phyloP scores from a whole-genome alignment of 805 yeast genomes.

The Komagataella phaffii region DNA sequence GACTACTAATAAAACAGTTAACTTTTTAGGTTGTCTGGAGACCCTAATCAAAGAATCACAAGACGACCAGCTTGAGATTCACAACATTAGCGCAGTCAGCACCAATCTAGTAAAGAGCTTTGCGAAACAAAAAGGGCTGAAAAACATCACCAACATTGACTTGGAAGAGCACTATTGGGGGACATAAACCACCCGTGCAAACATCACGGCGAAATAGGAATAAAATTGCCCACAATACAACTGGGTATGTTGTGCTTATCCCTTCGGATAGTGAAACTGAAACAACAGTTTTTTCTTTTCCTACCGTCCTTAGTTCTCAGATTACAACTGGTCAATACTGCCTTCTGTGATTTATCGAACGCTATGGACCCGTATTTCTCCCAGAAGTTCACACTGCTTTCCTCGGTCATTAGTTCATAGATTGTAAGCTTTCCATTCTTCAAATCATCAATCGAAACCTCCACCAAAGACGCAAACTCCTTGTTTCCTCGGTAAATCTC shows the following conservation, averaged over 20 bases:
- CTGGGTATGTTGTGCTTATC: constrained; percentile 92
- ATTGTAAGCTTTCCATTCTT: constrained; percentile 88
- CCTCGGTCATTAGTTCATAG: constrained; percentile 90
- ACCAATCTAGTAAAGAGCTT: constrained; percentile 13
- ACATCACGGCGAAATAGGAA: constrained; percentile 47
- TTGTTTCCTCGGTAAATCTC: constrained; percentile 92
- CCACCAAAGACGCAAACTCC: constrained; percentile 89
- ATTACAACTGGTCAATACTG: constrained; percentile 86
- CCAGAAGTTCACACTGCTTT: constrained; percentile 94
- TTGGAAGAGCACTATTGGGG: neutral
- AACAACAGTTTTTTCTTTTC: constrained; percentile 75
- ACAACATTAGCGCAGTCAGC: constrained; percentile 15
- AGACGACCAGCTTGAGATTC: constrained; percentile 13
- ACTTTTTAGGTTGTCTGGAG: constrained; percentile 18
- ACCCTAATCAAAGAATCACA: constrained; percentile 2
- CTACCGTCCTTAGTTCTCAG: constrained; percentile 73
- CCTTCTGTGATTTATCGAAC: constrained; percentile 90
- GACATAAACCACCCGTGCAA: neutral
- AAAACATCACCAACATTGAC: neutral
- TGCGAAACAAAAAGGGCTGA: constrained; percentile 6
- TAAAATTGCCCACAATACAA: constrained; percentile 90
- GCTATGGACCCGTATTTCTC: constrained; percentile 95
- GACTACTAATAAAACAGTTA: constrained; percentile 18
- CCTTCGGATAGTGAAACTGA: constrained; percentile 84
- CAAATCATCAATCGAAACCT: constrained; percentile 78